Evolutionary conservation across 768 basidiomycete species (phyloP).

Genomic region (Naematelia encephala): DNA sequence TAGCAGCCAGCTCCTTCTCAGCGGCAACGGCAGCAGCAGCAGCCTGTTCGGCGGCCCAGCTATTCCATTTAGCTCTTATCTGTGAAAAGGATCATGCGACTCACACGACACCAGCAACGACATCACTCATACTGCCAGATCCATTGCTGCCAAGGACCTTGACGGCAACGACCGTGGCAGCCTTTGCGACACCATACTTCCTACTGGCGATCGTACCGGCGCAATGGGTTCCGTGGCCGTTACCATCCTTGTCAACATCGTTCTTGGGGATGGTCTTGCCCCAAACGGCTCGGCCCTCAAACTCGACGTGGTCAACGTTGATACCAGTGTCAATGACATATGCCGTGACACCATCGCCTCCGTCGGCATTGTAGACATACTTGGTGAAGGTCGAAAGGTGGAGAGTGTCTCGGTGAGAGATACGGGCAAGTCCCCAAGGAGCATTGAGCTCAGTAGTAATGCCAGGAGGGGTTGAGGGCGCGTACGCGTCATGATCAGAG

Average conservation of each 20-base stretch:
- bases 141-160: constrained; percentile 80
- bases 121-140: constrained; percentile 91
- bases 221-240: constrained; percentile 92
- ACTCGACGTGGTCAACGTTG: constrained; percentile 77
- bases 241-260: constrained; percentile 83
- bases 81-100: constrained; percentile 3
- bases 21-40: constrained; percentile 61
- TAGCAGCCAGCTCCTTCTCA: constrained; percentile 63
- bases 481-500: neutral
- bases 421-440: constrained; percentile 83
- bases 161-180: constrained; percentile 60
- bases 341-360: constrained; percentile 92
- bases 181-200: constrained; percentile 95
- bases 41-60: constrained; percentile 63
- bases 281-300: constrained; percentile 71
- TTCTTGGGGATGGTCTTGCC: constrained; percentile 83
- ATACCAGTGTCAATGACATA: constrained; percentile 61
- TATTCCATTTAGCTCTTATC: constrained; percentile 10
- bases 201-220: constrained; percentile 92
- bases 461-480: constrained; percentile 16
- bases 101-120: constrained; percentile 71
- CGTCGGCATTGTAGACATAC: constrained; percentile 67
- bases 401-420: constrained; percentile 79
- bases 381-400: constrained; percentile 75
- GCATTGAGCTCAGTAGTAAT: constrained; percentile 31